phyloP scores from a whole-genome alignment of 2,329 filamentous ascomycete genomes.

The Fonsecaea nubica region DNA sequence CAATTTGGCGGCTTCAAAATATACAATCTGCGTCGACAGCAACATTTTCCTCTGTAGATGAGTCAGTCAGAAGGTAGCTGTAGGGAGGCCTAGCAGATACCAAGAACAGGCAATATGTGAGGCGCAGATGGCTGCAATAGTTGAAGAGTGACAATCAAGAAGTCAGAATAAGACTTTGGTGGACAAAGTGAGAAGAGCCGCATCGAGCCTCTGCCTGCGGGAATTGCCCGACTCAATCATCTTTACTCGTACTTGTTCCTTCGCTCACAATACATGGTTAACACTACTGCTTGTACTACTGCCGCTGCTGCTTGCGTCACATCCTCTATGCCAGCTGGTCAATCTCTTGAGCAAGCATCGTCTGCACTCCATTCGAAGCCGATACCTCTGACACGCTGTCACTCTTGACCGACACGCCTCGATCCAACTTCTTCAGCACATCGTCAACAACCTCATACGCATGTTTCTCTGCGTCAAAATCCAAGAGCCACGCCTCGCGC shows the following conservation, averaged over 20 bases:
- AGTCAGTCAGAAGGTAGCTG: not conserved
- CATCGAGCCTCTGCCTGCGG: not conserved
- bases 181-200: not conserved
- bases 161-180: conserved; percentile 1
- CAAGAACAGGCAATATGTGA: not conserved
- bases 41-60: not conserved
- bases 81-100: not conserved
- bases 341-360: conserved; percentile 22
- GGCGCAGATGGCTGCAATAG: not conserved
- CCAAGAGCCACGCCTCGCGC: conserved; percentile 39
- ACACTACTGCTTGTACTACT: not conserved
- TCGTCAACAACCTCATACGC: conserved; percentile 40
- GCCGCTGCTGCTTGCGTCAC: not conserved
- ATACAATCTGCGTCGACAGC: not conserved
- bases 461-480: conserved; percentile 41
- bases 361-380: conserved; percentile 20
- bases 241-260: not conserved
- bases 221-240: conserved; percentile 1
- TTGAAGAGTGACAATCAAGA: not conserved
- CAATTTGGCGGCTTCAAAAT: not conserved
- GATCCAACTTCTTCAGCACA: conserved; percentile 33
- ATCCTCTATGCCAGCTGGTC: conserved; percentile 30
- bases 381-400: conserved; percentile 21
- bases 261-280: not conserved
- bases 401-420: conserved; percentile 21